Conservation (phyloP, 2,329 filamentous ascomycete genomes). For the Botrytis cinerea region DNA sequence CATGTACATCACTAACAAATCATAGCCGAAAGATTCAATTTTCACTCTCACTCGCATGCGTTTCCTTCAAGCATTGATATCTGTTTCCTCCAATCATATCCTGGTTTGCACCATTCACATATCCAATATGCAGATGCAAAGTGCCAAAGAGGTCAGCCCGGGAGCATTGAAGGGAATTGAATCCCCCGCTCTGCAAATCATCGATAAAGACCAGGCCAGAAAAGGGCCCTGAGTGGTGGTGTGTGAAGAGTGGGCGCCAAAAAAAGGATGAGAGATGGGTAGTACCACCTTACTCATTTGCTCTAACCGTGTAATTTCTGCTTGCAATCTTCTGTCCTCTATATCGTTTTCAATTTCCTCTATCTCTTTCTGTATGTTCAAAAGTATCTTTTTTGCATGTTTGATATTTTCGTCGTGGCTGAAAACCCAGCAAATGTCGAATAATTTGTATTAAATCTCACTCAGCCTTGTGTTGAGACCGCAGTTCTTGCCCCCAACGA, state of each 20-base stretch:
- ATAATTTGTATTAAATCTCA: slow-evolving; percentile 14
- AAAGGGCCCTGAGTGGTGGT: slow-evolving; percentile 16
- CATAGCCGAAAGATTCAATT: slow-evolving; percentile 8
- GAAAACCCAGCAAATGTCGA: background rate
- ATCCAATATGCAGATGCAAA: slow-evolving; percentile 9
- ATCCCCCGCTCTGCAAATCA: slow-evolving; percentile 24
- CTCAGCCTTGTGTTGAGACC: slow-evolving; percentile 31
- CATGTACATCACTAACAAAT: slow-evolving; percentile 13
- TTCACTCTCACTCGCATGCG: slow-evolving; percentile 10
- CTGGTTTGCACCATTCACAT: background rate
- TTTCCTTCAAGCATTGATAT: slow-evolving; percentile 10
- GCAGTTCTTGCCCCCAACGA: slow-evolving; percentile 27
- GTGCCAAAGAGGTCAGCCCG: background rate
- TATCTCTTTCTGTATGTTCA: background rate
- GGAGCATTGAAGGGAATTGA: slow-evolving; percentile 5
- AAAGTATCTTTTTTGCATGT: background rate
- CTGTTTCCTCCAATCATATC: slow-evolving; percentile 12
- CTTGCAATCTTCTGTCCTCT: background rate
- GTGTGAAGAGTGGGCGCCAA: slow-evolving; percentile 14
- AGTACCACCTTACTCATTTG: slow-evolving; percentile 14
- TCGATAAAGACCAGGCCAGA: background rate
- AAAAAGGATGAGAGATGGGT: slow-evolving; percentile 15
- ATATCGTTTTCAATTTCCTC: background rate
- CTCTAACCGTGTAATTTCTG: background rate
- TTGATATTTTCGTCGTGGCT: slow-evolving; percentile 3